Base-by-base conservation (phyloP, 164 flowering plant genomes). In the Magnolia changhungtana region DNA sequence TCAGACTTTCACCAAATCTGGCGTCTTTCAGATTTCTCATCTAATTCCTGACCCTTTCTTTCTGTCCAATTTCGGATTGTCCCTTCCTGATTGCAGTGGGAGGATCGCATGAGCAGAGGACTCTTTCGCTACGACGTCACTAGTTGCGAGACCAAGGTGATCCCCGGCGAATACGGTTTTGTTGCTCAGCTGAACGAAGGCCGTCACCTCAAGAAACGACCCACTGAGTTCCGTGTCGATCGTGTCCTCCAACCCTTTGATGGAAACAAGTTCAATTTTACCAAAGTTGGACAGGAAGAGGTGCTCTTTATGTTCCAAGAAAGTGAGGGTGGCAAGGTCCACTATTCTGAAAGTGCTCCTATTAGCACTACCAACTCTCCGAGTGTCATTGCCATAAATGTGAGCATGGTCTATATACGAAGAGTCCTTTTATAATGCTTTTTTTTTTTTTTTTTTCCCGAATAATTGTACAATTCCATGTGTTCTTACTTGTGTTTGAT, bases 251-350 rank as follows among this genome's bases (percentile, higher is more conserved):
- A 94, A 82, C 87, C 96, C 10, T 94, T 94, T 77, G 98, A 94
- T 80, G 89, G 77, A 59, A 88, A 52, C 76, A 92, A 92, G 75
- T 94, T 94, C 89, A 94, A 91, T 74, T 94, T 94, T 85, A 91
- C 93, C 63, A 92, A 94, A 78, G 90, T 92, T 79, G 98, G 98
- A 11, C 93, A 94, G 74, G 98, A 94, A 74, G 97, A 94, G 78
- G 89, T 89, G 64, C 89, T 92, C 63, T 92, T 93, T 80, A 80
- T 83, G 77, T 93, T 93, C 74, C 88, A 90, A 67, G 84, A 81
- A 59, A 86, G 88, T 72, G 80, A 83, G 37, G 86, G 82, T 21
- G 71, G 74, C 23, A 71, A 79, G 51, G 63, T 82, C 49, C 83
- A 80, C 10, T 92, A 81, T 82, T 72, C 76, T 73, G 85, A 87